Evolutionary conservation across 208 protist species (phyloP).

Genomic region (Leishmania amazonensis): DNA sequence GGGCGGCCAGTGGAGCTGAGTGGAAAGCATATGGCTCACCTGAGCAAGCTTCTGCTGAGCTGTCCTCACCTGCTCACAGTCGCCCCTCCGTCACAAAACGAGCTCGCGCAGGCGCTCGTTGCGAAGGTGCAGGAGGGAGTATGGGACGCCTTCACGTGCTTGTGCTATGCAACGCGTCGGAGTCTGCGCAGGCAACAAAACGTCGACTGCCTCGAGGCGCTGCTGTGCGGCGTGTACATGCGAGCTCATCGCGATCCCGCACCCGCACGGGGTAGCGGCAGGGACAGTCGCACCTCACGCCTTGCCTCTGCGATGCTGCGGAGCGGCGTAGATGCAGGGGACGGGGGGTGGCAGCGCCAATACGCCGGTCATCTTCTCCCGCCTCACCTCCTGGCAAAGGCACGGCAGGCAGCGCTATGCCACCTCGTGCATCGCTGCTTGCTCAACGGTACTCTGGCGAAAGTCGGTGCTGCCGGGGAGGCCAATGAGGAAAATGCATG

Average conservation of each 20-base stretch:
- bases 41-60: conserved; percentile 14
- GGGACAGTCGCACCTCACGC: not conserved
- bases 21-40: conserved; percentile 23
- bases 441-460: not conserved
- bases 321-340: not conserved
- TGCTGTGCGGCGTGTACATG: conserved; percentile 29
- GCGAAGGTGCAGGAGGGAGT: not conserved
- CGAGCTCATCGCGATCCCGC: not conserved
- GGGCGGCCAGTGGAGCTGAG: conserved; percentile 5
- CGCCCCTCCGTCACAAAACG: not conserved
- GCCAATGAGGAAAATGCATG: not conserved
- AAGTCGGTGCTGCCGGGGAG: not conserved
- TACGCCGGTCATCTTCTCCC: not conserved
- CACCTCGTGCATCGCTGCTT: conserved; percentile 34
- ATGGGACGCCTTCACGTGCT: conserved; percentile 17
- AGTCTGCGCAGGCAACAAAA: conserved; percentile 28
- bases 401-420: conserved; percentile 18
- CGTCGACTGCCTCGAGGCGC: conserved; percentile 25
- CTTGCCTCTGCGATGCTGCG: not conserved
- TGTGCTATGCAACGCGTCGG: conserved; percentile 37
- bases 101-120: not conserved
- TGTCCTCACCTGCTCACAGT: not conserved
- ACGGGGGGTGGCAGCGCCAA: not conserved
- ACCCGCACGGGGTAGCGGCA: not conserved
- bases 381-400: not conserved